Conservation (phyloP, 495 filamentous ascomycete genomes). For the Trichoderma reesei region DNA sequence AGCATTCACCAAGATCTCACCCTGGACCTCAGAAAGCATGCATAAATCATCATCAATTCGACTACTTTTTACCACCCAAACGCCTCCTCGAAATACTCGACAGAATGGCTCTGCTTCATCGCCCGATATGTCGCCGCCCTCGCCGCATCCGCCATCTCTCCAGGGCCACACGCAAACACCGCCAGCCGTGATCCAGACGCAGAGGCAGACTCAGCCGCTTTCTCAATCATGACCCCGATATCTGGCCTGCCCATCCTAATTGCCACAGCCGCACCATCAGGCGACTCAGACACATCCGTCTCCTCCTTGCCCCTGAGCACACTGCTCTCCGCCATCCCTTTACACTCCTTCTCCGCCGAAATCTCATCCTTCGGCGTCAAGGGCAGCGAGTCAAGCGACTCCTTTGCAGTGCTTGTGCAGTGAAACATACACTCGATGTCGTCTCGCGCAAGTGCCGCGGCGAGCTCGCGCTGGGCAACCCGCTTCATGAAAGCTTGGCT, state of each 20-base stretch:
- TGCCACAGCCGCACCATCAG: not conserved
- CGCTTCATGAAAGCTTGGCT: slow-evolving; percentile 28
- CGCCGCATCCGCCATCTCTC: slow-evolving; percentile 37
- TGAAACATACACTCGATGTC: slow-evolving; percentile 34
- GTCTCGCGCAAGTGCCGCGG: slow-evolving; percentile 19
- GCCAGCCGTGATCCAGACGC: slow-evolving; percentile 25
- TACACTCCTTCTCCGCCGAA: slow-evolving; percentile 15
- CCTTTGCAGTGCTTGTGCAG: slow-evolving; percentile 3
- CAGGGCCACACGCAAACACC: slow-evolving; percentile 42
- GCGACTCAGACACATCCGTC: not conserved
- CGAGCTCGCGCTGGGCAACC: slow-evolving; percentile 23
- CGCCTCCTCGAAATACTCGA: slow-evolving; percentile 36
- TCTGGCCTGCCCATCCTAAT: slow-evolving; percentile 11
- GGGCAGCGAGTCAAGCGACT: not conserved
- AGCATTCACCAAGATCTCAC: too few relatives aligned
- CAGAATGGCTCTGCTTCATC: slow-evolving; percentile 25
- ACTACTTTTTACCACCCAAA: slow-evolving; percentile 23
- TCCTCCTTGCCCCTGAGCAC: not conserved
- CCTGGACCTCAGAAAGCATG: too few relatives aligned
- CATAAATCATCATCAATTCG: too few relatives aligned
- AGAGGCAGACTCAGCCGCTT: slow-evolving; percentile 24
- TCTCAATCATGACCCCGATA: slow-evolving; percentile 24
- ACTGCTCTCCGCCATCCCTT: not conserved
- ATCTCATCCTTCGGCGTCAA: not conserved
- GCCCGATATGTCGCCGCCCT: slow-evolving; percentile 31